Conservation (phyloP, 345 rosid species). For the Melaleuca quinquenervia region DNA sequence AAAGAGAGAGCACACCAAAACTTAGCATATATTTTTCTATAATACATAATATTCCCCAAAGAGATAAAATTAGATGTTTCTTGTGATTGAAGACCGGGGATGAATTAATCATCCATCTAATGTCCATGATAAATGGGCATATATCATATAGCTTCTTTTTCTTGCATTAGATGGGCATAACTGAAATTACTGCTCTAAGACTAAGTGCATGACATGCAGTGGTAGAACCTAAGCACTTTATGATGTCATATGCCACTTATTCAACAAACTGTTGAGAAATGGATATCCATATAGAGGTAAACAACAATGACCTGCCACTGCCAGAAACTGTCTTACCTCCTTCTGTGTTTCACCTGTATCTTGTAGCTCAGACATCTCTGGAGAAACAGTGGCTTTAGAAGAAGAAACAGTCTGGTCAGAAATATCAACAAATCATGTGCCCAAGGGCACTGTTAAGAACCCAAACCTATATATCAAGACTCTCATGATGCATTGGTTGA, state of each 20-base stretch:
- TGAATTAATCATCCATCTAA: background rate
- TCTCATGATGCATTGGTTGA: background rate
- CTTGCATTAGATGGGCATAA: background rate
- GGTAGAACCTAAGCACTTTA: background rate
- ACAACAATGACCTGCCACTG: background rate
- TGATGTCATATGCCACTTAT: background rate
- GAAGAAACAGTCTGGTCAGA: background rate
- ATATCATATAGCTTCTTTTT: background rate
- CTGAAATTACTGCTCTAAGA: background rate
- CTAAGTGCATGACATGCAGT: background rate
- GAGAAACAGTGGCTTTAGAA: slow-evolving; percentile 63
- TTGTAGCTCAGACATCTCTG: slow-evolving; percentile 85
- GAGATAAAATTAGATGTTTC: background rate
- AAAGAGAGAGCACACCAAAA: background rate
- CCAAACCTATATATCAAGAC: background rate
- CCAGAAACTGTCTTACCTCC: slow-evolving; percentile 34
- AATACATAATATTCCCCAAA: background rate
- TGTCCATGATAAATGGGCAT: background rate
- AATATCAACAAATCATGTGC: background rate
- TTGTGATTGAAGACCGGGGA: background rate
- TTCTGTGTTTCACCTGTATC: slow-evolving; percentile 70
- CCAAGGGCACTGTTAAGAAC: background rate
- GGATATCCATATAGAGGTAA: background rate
- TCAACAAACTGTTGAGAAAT: background rate
- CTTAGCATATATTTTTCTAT: background rate